These are phyloP conservation scores for Saccharomyces hybrid DNA, from an alignment of 1,139 yeast species.

Conservation along the genomic window DNA sequence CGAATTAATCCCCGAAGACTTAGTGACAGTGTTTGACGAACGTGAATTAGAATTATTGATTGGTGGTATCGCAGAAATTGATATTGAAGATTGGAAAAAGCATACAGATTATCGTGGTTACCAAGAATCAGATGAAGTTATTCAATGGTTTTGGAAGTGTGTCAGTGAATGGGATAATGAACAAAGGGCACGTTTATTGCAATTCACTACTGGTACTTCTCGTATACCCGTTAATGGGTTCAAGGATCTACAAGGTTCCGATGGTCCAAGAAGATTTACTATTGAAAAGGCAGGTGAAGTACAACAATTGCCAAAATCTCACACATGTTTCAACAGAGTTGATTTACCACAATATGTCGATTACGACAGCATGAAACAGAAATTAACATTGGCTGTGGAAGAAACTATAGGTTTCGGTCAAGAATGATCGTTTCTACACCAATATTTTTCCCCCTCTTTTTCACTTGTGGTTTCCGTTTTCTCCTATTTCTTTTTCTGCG, in stretches of 20 bases:
- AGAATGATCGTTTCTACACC: conserved; percentile 43
- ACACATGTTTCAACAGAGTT: conserved; percentile 90
- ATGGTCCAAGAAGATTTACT: conserved; percentile 97
- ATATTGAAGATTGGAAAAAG: conserved; percentile 96
- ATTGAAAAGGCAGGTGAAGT: conserved; percentile 96
- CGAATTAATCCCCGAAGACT: conserved; percentile 92
- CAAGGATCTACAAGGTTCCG: conserved; percentile 96
- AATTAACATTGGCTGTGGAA: conserved; percentile 80
- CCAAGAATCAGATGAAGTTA: conserved; percentile 90
- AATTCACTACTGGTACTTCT: conserved; percentile 96
- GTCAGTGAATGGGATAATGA: conserved; percentile 92
- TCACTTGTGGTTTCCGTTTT: neutral
- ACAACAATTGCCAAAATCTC: conserved; percentile 90
- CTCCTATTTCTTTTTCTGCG: neutral
- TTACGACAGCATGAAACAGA: conserved; percentile 68
- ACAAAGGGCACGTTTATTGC: conserved; percentile 89
- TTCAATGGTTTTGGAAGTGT: conserved; percentile 98
- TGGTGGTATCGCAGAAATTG: conserved; percentile 97
- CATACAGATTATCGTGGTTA: conserved; percentile 98
- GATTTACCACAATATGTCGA: conserved; percentile 80
- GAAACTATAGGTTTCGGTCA: conserved; percentile 96
- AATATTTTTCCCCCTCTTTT: conserved; percentile 1
- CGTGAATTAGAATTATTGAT: conserved; percentile 91
- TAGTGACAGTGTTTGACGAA: conserved; percentile 93
- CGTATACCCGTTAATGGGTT: conserved; percentile 98